Percentiles rank a stretch among this genome's conserved stretches.
phyloP scores from a whole-genome alignment of 495 filamentous ascomycete species.

The Cercophora scortea region DNA sequence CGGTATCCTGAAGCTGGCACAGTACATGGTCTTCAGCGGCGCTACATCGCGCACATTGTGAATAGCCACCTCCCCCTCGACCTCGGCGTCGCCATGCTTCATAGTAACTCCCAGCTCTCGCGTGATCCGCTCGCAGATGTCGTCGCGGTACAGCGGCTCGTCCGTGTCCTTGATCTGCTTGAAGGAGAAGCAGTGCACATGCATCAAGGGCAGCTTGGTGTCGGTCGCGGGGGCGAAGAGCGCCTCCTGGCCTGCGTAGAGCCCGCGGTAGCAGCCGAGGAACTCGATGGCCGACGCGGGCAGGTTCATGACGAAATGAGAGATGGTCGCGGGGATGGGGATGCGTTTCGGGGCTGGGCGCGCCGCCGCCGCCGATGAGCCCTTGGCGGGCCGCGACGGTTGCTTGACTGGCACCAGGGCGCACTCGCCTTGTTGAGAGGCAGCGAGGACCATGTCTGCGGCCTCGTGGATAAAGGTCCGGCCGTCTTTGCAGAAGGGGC shows the following conservation, averaged over 20 bases:
- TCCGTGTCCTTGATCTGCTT: slow-evolving; percentile 58
- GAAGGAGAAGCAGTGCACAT: slow-evolving; percentile 83
- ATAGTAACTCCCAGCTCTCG: slow-evolving; percentile 53
- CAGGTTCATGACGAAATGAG: slow-evolving; percentile 96
- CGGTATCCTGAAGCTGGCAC: slow-evolving; percentile 83
- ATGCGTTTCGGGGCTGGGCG: slow-evolving; percentile 33
- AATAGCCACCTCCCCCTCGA: slow-evolving; percentile 53
- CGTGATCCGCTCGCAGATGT: slow-evolving; percentile 65
- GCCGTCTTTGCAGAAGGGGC: slow-evolving; percentile 72
- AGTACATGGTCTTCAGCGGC: slow-evolving; percentile 94
- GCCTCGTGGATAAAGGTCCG: slow-evolving; percentile 67
- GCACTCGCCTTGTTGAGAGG: slow-evolving; percentile 38
- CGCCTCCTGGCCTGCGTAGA: slow-evolving; percentile 61
- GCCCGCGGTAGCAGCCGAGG: slow-evolving; percentile 72
- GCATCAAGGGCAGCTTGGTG: slow-evolving; percentile 65
- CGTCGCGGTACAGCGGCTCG: slow-evolving; percentile 24
- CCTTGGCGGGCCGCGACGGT: slow-evolving; percentile 21
- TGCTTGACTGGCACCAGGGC: slow-evolving; percentile 33
- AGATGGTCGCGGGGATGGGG: slow-evolving; percentile 59
- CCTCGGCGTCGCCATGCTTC: slow-evolving; percentile 46
- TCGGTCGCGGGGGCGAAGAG: slow-evolving; percentile 55
- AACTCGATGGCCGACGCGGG: slow-evolving; percentile 83
- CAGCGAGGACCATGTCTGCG: slow-evolving; percentile 51
- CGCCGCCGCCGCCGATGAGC: slow-evolving; percentile 16
- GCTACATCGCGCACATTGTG: slow-evolving; percentile 81